Base-by-base conservation (phyloP, 345 rosid genomes). In the Xanthoceras sorbifolium region DNA sequence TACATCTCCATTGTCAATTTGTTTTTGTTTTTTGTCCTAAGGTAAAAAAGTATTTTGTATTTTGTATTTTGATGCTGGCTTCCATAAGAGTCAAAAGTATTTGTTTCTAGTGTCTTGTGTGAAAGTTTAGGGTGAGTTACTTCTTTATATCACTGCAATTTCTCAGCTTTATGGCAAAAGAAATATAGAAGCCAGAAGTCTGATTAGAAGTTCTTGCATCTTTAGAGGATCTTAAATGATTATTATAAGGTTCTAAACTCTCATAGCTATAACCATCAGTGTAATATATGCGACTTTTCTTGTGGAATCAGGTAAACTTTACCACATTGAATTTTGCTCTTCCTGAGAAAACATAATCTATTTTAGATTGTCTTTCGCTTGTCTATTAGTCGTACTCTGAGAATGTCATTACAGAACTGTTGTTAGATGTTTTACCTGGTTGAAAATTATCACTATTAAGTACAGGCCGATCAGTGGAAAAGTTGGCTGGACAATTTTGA, bases 261-360 rank as follows among this genome's bases (percentile, higher is more conserved):
- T 2, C 55, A 42, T 20, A 34, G 7, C 46, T 31, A 63, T 63
- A 63, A 5, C 9, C 25, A 25, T 72, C 25, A 14, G 34, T 55
- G 72, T 22, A 59, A 11, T 60, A 18, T 42, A 50, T 15, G 0
- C 64, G 42, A 12, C 38, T 40, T 79, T 38, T 79, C 72, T 52
- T 59, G 32, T 69, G 65, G 22, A 38, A 7, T 18, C 32, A 69
- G 15, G 29, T 61, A 26, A 52, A 52, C 9, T 38, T 32, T 77
- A n/a, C n/a, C n/a, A n/a, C n/a, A n/a, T n/a, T n/a, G n/a, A n/a
- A n/a, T 23, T 2, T 38, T 20, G 73, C n/a, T 50, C 38, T 15
- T 48, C 61, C 62, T 29, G 32, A 9, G 32, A 20, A 31, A 17
- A 14, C n/a, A n/a, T 20, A 22, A 17, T 12, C 59, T 28, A 18